Evolutionary conservation across 2,329 filamentous ascomycete species (phyloP).

Genomic region (Nothophoma quercina): DNA sequence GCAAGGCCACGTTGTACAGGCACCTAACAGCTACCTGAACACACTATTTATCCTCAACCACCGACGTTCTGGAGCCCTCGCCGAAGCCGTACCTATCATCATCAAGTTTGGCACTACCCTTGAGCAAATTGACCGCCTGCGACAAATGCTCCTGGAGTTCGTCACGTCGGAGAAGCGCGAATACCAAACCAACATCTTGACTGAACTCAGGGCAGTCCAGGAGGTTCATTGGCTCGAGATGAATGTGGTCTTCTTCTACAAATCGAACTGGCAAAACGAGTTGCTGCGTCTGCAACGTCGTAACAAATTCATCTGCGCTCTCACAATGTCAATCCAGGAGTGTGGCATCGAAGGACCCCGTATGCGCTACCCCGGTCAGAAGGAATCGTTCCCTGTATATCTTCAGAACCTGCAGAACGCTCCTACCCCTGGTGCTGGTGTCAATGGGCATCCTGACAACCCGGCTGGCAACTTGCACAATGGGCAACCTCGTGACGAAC

Average conservation of each 20-base stretch:
- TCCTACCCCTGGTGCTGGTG: constrained; percentile 52
- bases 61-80: constrained; percentile 84
- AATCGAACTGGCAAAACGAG: constrained; percentile 96
- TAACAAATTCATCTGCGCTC: constrained; percentile 91
- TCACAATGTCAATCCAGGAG: constrained; percentile 85
- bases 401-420: constrained; percentile 60
- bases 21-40: constrained; percentile 92
- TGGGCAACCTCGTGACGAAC: constrained; percentile 50
- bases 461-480: constrained; percentile 49
- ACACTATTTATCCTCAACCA: constrained; percentile 95
- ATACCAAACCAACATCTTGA: constrained; percentile 84
- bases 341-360: constrained; percentile 86
- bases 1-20: constrained; percentile 95
- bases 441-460: constrained; percentile 55
- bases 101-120: constrained; percentile 89
- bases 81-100: constrained; percentile 82
- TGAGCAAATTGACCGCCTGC: constrained; percentile 82
- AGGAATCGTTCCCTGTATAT: constrained; percentile 72
- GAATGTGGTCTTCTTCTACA: constrained; percentile 97
- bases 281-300: constrained; percentile 85
- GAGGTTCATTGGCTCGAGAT: constrained; percentile 86
- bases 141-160: constrained; percentile 81
- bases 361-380: constrained; percentile 74
- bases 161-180: constrained; percentile 87
- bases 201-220: constrained; percentile 79